These are phyloP conservation scores for Pseudotulostoma volvatum DNA, from an alignment of 495 filamentous ascomycete species.

Conservation along the genomic window DNA sequence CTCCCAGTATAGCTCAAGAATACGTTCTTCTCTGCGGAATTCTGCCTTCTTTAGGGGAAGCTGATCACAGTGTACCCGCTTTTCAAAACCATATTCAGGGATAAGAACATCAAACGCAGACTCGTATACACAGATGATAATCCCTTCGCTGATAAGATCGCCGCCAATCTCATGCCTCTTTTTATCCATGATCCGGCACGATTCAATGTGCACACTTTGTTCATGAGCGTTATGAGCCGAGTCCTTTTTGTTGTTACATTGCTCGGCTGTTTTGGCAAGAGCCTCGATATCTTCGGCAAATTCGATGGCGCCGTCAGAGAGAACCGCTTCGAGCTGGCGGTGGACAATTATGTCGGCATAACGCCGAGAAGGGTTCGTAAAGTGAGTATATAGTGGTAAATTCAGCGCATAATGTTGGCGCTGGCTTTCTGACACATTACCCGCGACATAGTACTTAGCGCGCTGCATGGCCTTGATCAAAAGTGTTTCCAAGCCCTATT, in stretches of 20 bases:
- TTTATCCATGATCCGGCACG: slow-evolving; percentile 86
- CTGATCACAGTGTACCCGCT: slow-evolving; percentile 97
- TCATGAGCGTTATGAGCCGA: slow-evolving; percentile 95
- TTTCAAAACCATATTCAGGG: slow-evolving; percentile 96
- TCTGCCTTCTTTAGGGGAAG: slow-evolving; percentile 96
- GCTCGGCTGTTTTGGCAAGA: slow-evolving; percentile 81
- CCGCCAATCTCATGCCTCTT: slow-evolving; percentile 68
- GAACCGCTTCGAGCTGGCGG: slow-evolving; percentile 76
- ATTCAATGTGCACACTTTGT: slow-evolving; percentile 96
- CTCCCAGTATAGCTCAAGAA: slow-evolving; percentile 97
- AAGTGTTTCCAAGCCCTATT: slow-evolving; percentile 86
- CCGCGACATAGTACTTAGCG: slow-evolving; percentile 81
- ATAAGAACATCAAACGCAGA: slow-evolving; percentile 97
- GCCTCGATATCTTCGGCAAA: slow-evolving; percentile 81
- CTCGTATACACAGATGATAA: slow-evolving; percentile 95
- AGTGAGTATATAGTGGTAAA: slow-evolving; percentile 88
- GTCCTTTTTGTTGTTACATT: slow-evolving; percentile 98
- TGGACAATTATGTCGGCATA: slow-evolving; percentile 93
- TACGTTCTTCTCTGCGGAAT: slow-evolving; percentile 83
- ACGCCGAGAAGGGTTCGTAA: slow-evolving; percentile 87
- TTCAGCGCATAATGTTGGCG: slow-evolving; percentile 84
- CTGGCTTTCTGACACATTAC: slow-evolving; percentile 53
- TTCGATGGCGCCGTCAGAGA: slow-evolving; percentile 68
- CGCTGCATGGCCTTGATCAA: slow-evolving; percentile 87
- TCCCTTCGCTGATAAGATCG: slow-evolving; percentile 90